Conservation (phyloP, 306 rosid genomes). For the Fragaria nilgerrensis region DNA sequence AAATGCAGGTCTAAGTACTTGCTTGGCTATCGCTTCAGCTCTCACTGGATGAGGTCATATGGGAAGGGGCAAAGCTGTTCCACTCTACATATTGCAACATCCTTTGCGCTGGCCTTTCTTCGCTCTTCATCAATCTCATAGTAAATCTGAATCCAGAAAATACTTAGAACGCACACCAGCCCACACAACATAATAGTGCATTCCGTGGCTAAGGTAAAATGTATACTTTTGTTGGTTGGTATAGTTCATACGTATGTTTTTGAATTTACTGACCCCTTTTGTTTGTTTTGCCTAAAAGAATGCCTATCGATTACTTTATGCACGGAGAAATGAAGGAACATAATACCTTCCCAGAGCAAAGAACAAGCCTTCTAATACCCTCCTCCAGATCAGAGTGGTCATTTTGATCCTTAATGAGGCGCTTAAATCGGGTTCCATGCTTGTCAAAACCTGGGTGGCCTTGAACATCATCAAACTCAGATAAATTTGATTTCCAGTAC, state of each 20-base stretch:
- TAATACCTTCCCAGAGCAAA: conserved; percentile 90
- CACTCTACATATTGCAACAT: conserved; percentile 89
- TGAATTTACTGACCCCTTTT: background rate
- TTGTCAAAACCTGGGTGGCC: conserved; percentile 99
- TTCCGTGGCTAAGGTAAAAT: background rate
- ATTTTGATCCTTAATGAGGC: conserved; percentile 88
- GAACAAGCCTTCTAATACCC: conserved; percentile 83
- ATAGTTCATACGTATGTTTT: background rate
- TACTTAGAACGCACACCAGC: background rate
- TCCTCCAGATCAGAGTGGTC: conserved; percentile 66
- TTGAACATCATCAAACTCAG: conserved; percentile 96
- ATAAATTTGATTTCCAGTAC: conserved; percentile 73
- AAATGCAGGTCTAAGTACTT: conserved; percentile 34
- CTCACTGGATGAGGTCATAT: conserved; percentile 85
- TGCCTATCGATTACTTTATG: background rate
- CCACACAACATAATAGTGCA: background rate
- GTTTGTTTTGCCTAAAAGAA: background rate
- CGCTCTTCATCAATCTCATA: conserved; percentile 95
- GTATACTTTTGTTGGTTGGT: background rate
- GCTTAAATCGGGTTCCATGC: conserved; percentile 98
- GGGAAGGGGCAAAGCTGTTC: conserved; percentile 98
- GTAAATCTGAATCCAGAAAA: conserved; percentile 57
- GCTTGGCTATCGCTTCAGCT: conserved; percentile 97
- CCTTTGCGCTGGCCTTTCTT: conserved; percentile 61
- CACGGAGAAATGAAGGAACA: background rate